Evolutionary conservation across 371 early-diverging fungal species (phyloP), one percentile per base, ranked within the genome.

Genomic region (Lichtheimia corymbifera): DNA sequence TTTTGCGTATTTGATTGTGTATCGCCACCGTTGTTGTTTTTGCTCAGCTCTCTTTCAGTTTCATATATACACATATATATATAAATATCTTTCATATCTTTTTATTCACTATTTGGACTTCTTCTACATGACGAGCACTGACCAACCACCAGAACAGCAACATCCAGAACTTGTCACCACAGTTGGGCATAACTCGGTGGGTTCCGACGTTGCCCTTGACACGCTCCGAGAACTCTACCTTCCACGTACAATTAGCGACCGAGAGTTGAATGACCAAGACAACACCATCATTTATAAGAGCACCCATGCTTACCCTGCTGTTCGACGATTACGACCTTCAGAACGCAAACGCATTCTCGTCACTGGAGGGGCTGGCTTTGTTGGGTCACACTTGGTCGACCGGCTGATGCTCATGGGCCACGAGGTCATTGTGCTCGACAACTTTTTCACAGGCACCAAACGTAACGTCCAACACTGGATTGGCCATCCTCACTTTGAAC

Each of bases 351-450:
- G 93, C 14, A 90, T 93, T 28, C 79, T 95, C 30, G 93, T 95
- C 15, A 95, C 94, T 2, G 95, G 95, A 5, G 95, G 95, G 7
- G 93, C 95, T 15, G 95, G 95, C 4, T 95, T 93, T 77, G 92
- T 95, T 1, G 95, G 95, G 4, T 89, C 89, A 12, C 93, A 95
- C 70, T 72, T 93, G 5, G 93, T 93, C 0, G 93, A 93, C 64
- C 77, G 92, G 25, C 73, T 95, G 47, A 92, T 95, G 92, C 65
- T 88, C 51, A 91, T 93, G 91, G 95, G 94, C 1, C 91, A 93
- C 61, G 85, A 88, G 54, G 95, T 95, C 25, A 89, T 89, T 73
- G 91, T 89, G 7, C 61, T 93, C 17, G 95, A 95, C 70, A 93
- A 95, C 77, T 91, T 92, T 59, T 92, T 91, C 68, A 95, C 95